Evolutionary conservation across 257 asterid genomes (phyloP), one percentile per base, ranked within the genome.

Genomic region (Solanum chiquidenum): DNA sequence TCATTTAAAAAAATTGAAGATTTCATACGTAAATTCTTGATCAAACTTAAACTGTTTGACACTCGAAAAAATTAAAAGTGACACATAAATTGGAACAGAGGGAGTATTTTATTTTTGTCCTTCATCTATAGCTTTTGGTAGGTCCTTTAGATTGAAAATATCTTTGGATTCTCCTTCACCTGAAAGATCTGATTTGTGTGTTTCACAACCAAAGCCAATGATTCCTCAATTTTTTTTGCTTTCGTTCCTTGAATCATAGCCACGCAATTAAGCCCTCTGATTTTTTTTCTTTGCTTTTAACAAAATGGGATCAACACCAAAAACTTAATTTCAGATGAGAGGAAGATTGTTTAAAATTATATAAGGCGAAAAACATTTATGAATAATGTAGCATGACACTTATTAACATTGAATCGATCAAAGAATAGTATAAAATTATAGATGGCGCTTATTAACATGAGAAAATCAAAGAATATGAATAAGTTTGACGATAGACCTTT

Each of bases 161-260:
- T 80, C 85, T 79, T 42, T 9, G 68, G 85, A 80, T 46, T 29
- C 42, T 46, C 9, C 55, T 44, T 80, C 68, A 80, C 68, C 42
- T 80, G 68, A 27, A 14, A 79, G 38, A 27, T 80, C 60, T 80
- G 38, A 27, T 27, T 46, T 46, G 16, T 80, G 85, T 80, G n/a
- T 80, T 80, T 46, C 85, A 80, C 85, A 80, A 46, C 85, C 27
- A 80, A 80, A 80, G 85, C 3, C 27, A 46, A 27, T 46, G 68
- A 46, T 27, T 46, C 68, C 85, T 44, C 20, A 25, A n/a, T 5
- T 12, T 11, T 77, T n/a, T 79, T 29, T 29, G 29, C 40, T 80
- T 46, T 46, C 42, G 0, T 80, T 16, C 42, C 11, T 29, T 80
- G 29, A 49, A 29, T 49, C 85, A 49, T 29, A 80, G 85, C 85